A percentile compares a stretch with the other conserved stretches of the same genome.
Evolutionary conservation across 495 filamentous ascomycete genomes (phyloP).

Genomic region (Penicillium cosmopolitanum): DNA sequence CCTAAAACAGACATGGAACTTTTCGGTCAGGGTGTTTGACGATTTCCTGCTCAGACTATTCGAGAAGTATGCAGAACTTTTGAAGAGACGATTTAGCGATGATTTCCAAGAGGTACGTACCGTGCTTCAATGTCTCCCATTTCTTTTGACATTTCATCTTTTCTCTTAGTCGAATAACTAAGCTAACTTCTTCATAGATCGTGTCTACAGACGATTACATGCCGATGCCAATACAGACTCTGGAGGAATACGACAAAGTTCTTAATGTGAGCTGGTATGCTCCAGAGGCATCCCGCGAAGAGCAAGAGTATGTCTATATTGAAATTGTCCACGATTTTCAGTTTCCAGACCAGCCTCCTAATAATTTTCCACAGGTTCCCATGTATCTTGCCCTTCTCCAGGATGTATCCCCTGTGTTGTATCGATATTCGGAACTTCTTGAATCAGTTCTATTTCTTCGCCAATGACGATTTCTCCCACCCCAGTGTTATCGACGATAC

Average conservation of each 20-base stretch:
- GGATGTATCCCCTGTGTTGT: slow-evolving; percentile 98
- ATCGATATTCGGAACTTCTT: slow-evolving; percentile 96
- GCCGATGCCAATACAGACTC: slow-evolving; percentile 91
- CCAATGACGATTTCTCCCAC: slow-evolving; percentile 90
- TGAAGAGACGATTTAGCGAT: slow-evolving; percentile 86
- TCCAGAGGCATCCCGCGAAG: slow-evolving; percentile 73
- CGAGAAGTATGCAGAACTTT: slow-evolving; percentile 87
- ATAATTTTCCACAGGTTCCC: slow-evolving; percentile 65
- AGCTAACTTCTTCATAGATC: slow-evolving; percentile 57
- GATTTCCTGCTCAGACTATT: slow-evolving; percentile 84
- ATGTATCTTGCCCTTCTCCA: slow-evolving; percentile 91
- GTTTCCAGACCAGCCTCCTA: slow-evolving; percentile 13
- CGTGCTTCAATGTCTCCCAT: no score
- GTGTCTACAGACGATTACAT: slow-evolving; percentile 98
- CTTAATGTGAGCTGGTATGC: slow-evolving; percentile 92
- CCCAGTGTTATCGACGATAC: slow-evolving; percentile 87
- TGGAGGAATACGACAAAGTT: slow-evolving; percentile 94
- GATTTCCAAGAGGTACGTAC: slow-evolving; percentile 82
- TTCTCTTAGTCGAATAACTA: neutral
- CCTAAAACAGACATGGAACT: slow-evolving; percentile 73
- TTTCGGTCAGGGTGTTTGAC: slow-evolving; percentile 79
- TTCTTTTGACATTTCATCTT: neutral
- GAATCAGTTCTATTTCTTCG: slow-evolving; percentile 95
- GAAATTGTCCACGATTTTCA: slow-evolving; percentile 6
- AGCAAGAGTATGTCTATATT: slow-evolving; percentile 73